Base-by-base conservation (phyloP, 2,329 filamentous ascomycete species). In the Zymoseptoria tritici region DNA sequence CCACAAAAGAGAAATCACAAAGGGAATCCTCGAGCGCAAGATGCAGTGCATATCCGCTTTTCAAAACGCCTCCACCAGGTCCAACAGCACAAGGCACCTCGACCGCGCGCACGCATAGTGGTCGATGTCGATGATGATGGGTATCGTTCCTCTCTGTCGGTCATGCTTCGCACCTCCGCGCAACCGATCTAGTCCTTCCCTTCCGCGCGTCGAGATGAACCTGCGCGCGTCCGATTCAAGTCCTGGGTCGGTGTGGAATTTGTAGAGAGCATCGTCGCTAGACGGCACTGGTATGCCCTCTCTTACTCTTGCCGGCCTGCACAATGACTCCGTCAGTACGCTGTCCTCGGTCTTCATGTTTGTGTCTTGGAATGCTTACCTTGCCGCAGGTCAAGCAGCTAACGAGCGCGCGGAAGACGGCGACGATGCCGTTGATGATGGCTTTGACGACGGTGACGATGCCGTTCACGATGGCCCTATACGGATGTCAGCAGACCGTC, bases 321-420 rank as follows among this genome's bases (percentile, higher is more conserved):
- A n/a, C n/a, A n/a, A n/a, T n/a, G n/a, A n/a, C n/a, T n/a, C n/a
- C n/a, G n/a, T n/a, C n/a, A n/a, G n/a, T n/a, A n/a, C n/a, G n/a
- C n/a, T n/a, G n/a, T n/a, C n/a, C n/a, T n/a, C n/a, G n/a, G n/a
- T n/a, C n/a, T n/a, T n/a, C n/a, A n/a, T n/a, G n/a, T n/a, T n/a
- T n/a, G n/a, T n/a, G n/a, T n/a, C n/a, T n/a, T n/a, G n/a, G n/a
- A 53, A 29, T 16, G 20, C 21, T n/a, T 53, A 53, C 52, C 56
- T 74, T 74, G 65, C 78, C 77, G 71, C 78, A 80, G 51, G 78
- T 80, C 57, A 80, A 71, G 73, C 78, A 79, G 63, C 70, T 75
- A 72, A 79, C 77, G 74, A 80, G 70, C 56, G 77, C 78, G 70
- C 71, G 73, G 72, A 79, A 79, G 69, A 80, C 72, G 49, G 76